phyloP scores from a whole-genome alignment of 768 basidiomycete genomes.

The Fibroporia radiculosa region DNA sequence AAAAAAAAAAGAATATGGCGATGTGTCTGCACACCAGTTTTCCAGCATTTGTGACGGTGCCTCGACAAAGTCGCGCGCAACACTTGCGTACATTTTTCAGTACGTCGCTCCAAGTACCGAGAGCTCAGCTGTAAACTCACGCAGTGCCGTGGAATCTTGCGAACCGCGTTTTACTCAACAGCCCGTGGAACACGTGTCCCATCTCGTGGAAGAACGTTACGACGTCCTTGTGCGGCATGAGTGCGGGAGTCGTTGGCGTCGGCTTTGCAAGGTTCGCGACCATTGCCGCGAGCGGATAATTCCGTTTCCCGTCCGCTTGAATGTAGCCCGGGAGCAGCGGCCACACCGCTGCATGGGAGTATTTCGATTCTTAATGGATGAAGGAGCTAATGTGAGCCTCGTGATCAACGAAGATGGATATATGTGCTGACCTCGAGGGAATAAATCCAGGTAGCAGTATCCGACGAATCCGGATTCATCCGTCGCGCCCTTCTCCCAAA shows the following conservation, averaged over 20 bases:
- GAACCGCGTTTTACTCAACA: slow-evolving; percentile 65
- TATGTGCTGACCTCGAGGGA: slow-evolving; percentile 57
- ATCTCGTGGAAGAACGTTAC: slow-evolving; percentile 92
- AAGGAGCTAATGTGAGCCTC: no score
- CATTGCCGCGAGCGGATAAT: slow-evolving; percentile 77
- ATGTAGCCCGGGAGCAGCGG: slow-evolving; percentile 61
- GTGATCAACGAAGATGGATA: neutral
- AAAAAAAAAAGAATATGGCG: neutral
- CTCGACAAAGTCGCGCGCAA: slow-evolving; percentile 69
- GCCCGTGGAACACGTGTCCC: slow-evolving; percentile 44
- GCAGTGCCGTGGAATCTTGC: slow-evolving; percentile 76
- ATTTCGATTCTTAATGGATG: slow-evolving; percentile 51
- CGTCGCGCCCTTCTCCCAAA: slow-evolving; percentile 75
- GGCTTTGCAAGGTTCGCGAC: slow-evolving; percentile 88
- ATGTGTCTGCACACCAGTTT: slow-evolving; percentile 52
- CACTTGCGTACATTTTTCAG: slow-evolving; percentile 8
- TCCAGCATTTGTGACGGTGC: slow-evolving; percentile 91
- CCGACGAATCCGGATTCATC: slow-evolving; percentile 71
- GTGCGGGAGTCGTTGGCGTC: slow-evolving; percentile 69
- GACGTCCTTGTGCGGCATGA: slow-evolving; percentile 84
- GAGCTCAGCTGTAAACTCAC: slow-evolving; percentile 5
- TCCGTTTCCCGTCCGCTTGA: slow-evolving; percentile 44
- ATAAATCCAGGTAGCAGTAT: slow-evolving; percentile 83
- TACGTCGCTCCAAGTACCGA: neutral
- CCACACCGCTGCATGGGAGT: slow-evolving; percentile 86